phyloP scores from a whole-genome alignment of 106 monocot genomes.

The Dioscorea zingiberensis region DNA sequence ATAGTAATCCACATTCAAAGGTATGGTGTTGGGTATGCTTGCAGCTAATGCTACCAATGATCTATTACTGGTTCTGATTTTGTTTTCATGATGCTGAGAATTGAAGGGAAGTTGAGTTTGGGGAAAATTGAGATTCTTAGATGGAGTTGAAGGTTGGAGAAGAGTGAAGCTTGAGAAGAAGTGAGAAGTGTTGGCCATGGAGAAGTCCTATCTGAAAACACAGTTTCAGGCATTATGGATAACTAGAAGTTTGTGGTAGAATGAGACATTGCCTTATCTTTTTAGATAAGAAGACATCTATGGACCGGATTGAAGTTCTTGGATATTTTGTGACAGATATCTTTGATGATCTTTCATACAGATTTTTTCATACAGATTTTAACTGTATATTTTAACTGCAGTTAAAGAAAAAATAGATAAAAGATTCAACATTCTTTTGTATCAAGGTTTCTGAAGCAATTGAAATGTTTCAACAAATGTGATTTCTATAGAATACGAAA shows the following conservation, averaged over 20 bases:
- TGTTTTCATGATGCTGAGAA: constrained; percentile 1
- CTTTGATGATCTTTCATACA: not conserved
- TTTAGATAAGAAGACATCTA: not conserved
- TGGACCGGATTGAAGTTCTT: too few species aligned
- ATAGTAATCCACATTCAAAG: constrained; percentile 52
- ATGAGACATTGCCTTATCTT: not conserved
- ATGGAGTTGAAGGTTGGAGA: not conserved
- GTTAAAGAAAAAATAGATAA: too few species aligned
- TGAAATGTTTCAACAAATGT: too few species aligned
- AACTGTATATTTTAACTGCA: not conserved
- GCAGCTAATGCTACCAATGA: constrained; percentile 7
- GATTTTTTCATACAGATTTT: not conserved
- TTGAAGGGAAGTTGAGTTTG: not conserved
- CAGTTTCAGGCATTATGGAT: not conserved
- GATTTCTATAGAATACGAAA: not conserved
- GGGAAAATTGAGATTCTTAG: not conserved
- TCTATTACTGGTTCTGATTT: not conserved
- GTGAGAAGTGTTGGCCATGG: not conserved
- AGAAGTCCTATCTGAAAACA: not conserved
- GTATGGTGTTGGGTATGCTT: constrained; percentile 6
- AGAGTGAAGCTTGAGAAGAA: constrained; percentile 3
- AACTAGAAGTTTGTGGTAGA: not conserved
- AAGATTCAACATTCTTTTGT: too few species aligned
- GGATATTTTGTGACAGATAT: too few species aligned
- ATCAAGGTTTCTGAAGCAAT: too few species aligned